Conservation (phyloP, 768 basidiomycete genomes). For the Pulveroboletus sp. region DNA sequence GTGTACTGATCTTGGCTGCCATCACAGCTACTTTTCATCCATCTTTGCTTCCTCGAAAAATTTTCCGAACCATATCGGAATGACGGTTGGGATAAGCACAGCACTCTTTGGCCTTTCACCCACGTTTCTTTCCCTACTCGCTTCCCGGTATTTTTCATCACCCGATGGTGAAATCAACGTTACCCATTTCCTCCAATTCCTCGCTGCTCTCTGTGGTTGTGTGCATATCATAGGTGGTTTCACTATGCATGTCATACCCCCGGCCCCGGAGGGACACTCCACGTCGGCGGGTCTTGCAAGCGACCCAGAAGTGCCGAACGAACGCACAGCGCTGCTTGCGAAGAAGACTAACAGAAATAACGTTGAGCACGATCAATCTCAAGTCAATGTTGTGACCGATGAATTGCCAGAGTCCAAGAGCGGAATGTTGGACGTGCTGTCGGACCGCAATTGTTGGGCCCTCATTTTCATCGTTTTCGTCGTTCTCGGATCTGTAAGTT, state of each 20-base stretch:
- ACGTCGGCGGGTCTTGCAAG: neutral
- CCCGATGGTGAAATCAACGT: constrained; percentile 41
- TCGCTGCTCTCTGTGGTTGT: constrained; percentile 49
- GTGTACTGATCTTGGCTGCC: neutral
- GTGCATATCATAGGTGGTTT: constrained; percentile 54
- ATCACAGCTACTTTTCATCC: constrained; percentile 58
- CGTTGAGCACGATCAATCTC: constrained; percentile 11
- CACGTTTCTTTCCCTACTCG: constrained; percentile 61
- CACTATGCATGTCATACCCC: constrained; percentile 31
- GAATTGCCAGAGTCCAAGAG: constrained; percentile 17
- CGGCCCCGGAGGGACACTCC: constrained; percentile 7
- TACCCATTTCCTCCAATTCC: constrained; percentile 49
- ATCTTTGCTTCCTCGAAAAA: constrained; percentile 70
- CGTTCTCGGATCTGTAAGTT: constrained; percentile 65
- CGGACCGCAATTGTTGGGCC: constrained; percentile 59
- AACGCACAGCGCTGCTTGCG: constrained; percentile 29
- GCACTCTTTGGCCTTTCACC: constrained; percentile 82
- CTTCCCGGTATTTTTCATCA: constrained; percentile 56
- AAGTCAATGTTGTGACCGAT: constrained; percentile 20
- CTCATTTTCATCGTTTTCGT: constrained; percentile 48
- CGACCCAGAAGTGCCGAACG: constrained; percentile 23
- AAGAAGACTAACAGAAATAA: constrained; percentile 17
- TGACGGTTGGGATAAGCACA: constrained; percentile 62
- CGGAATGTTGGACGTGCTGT: constrained; percentile 41
- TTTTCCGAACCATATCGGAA: constrained; percentile 61